Conservation (phyloP, 441 rosid species). For the Pelargonium cotyledonis region DNA sequence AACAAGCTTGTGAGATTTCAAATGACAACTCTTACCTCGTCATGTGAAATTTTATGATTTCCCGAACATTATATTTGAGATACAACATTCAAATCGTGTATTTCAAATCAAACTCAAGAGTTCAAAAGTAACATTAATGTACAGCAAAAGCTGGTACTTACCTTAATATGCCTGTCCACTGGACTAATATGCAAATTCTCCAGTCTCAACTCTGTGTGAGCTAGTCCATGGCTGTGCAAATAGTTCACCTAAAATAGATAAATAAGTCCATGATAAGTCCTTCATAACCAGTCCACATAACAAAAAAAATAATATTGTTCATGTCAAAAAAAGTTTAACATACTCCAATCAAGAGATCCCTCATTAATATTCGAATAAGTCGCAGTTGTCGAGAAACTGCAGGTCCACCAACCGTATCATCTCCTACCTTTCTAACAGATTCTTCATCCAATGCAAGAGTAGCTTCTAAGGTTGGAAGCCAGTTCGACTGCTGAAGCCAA, state of each 20-base stretch:
- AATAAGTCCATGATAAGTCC: conserved; percentile 12
- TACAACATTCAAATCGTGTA: no score
- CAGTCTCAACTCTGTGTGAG: conserved; percentile 92
- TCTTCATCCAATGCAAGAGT: conserved; percentile 95
- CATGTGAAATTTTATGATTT: no score
- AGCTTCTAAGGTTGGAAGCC: conserved; percentile 96
- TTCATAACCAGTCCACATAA: neutral
- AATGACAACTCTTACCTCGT: no score
- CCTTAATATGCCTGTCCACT: conserved; percentile 91
- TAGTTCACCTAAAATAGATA: conserved; percentile 65
- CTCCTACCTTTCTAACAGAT: conserved; percentile 78
- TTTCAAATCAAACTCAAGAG: no score
- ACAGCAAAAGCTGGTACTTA: conserved; percentile 23
- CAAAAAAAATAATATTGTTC: neutral
- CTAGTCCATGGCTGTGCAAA: conserved; percentile 97
- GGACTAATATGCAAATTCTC: conserved; percentile 96
- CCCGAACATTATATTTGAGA: no score
- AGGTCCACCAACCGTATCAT: conserved; percentile 93
- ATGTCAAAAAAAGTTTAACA: conserved; percentile 24
- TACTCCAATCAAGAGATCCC: conserved; percentile 94
- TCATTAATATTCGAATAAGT: conserved; percentile 69
- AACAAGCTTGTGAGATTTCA: no score
- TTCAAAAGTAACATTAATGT: no score
- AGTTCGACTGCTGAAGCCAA: conserved; percentile 89
- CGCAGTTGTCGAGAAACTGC: conserved; percentile 80